Conservation (phyloP, 2,329 filamentous ascomycete genomes). For the Bipolaris cookei region DNA sequence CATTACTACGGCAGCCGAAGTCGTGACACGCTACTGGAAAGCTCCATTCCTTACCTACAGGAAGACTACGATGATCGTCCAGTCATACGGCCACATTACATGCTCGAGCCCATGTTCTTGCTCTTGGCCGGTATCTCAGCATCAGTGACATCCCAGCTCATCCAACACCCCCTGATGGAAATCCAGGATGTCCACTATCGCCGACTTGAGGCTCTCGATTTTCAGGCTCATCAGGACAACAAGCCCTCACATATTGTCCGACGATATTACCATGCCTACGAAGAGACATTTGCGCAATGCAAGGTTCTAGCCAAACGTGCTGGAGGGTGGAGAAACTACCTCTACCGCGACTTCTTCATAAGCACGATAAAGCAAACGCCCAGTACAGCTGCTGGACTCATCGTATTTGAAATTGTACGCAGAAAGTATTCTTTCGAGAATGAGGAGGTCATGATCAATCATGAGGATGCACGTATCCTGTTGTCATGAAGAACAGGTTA, state of each 20-base stretch:
- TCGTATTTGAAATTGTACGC: conserved; percentile 78
- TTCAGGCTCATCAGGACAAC: conserved; percentile 53
- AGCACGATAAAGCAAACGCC: conserved; percentile 76
- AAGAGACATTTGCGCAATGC: conserved; percentile 69
- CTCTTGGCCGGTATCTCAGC: conserved; percentile 72
- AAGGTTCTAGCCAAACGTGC: conserved; percentile 64
- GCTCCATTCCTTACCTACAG: conserved; percentile 27
- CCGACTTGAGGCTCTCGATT: conserved; percentile 74
- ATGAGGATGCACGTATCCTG: conserved; percentile 75
- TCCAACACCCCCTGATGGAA: conserved; percentile 74
- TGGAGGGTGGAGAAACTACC: conserved; percentile 64
- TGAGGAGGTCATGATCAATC: conserved; percentile 57
- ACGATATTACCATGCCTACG: conserved; percentile 74
- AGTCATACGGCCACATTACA: conserved; percentile 74
- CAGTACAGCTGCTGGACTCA: conserved; percentile 76
- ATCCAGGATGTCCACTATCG: conserved; percentile 77
- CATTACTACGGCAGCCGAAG: conserved; percentile 65
- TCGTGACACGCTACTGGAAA: conserved; percentile 38
- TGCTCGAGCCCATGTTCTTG: conserved; percentile 75
- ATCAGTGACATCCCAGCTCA: conserved; percentile 69
- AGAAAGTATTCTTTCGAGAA: conserved; percentile 73
- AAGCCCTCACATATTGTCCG: conserved; percentile 53
- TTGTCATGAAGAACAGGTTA: conserved; percentile 49
- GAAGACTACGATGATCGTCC: conserved; percentile 44
- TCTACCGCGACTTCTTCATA: conserved; percentile 76